These are phyloP conservation scores for Neonothopanus nambi DNA, from an alignment of 1,284 basidiomycete species.

Conservation along the genomic window DNA sequence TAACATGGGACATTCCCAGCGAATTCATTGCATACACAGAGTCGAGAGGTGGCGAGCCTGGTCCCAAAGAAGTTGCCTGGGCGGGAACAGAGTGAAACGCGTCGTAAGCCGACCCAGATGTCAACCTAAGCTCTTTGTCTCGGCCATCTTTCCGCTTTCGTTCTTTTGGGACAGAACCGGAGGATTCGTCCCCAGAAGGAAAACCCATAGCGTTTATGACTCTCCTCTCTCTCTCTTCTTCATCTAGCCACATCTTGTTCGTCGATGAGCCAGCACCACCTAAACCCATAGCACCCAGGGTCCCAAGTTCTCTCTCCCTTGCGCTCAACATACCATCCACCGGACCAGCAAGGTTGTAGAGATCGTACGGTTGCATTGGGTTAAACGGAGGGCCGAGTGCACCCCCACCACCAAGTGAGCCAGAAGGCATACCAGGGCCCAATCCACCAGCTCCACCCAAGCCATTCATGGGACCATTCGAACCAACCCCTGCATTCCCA, in stretches of 20 bases:
- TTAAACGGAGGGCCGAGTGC: too few relatives aligned
- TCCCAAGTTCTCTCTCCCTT: conserved; percentile 38
- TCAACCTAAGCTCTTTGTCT: conserved; percentile 34
- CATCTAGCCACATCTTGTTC: conserved; percentile 30
- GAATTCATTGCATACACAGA: conserved; percentile 10
- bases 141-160: conserved; percentile 41
- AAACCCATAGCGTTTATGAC: conserved; percentile 41
- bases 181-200: conserved; percentile 14
- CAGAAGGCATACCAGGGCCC: too few relatives aligned
- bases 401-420: too few relatives aligned
- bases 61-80: conserved; percentile 27
- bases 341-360: too few relatives aligned
- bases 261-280: conserved; percentile 3
- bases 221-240: conserved; percentile 39
- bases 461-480: conserved; percentile 17
- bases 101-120: conserved; percentile 51
- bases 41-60: conserved; percentile 17
- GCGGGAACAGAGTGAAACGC: conserved; percentile 71
- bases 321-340: conserved; percentile 19
- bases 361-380: too few relatives aligned
- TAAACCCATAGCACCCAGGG: conserved; percentile 28
- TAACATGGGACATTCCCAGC: background rate
- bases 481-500: conserved; percentile 21
- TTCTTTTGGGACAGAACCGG: conserved; percentile 34
- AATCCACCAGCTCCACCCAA: too few relatives aligned